These are phyloP conservation scores for Malus domestica DNA, from an alignment of 306 rosid genomes.

Conservation along the genomic window DNA sequence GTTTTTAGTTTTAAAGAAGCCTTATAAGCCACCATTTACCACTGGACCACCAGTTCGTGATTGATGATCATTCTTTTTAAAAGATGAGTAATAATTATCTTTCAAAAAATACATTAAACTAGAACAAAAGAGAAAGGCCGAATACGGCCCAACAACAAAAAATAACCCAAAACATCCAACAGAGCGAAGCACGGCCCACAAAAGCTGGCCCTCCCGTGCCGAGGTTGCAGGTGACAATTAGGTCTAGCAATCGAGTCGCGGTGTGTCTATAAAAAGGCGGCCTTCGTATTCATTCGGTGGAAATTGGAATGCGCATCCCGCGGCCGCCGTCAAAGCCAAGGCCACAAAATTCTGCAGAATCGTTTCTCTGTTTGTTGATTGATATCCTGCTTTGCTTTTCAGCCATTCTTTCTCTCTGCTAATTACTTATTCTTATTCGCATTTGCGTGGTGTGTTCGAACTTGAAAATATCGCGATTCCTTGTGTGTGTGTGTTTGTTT, in stretches of 20 bases:
- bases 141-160: too few species aligned
- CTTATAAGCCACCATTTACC: fast-evolving
- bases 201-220: not conserved
- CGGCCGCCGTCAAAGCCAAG: not conserved
- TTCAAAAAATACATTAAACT: too few species aligned
- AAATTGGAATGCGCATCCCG: not conserved
- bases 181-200: not conserved
- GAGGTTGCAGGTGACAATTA: not conserved
- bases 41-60: too few species aligned
- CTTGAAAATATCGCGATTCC: not conserved
- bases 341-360: not conserved
- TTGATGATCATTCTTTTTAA: too few species aligned
- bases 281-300: not conserved
- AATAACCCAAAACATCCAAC: too few species aligned
- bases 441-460: not conserved
- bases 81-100: too few species aligned
- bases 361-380: too few species aligned
- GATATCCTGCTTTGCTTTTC: too few species aligned
- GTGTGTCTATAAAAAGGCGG: not conserved
- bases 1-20: too few species aligned
- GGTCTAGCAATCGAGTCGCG: not conserved
- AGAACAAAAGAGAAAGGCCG: too few species aligned
- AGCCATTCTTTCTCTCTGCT: not conserved
- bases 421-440: not conserved
- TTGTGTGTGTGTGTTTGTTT: not conserved